Evolutionary conservation across 1,284 basidiomycete genomes (phyloP).

Genomic region (Sparassis latifolia): DNA sequence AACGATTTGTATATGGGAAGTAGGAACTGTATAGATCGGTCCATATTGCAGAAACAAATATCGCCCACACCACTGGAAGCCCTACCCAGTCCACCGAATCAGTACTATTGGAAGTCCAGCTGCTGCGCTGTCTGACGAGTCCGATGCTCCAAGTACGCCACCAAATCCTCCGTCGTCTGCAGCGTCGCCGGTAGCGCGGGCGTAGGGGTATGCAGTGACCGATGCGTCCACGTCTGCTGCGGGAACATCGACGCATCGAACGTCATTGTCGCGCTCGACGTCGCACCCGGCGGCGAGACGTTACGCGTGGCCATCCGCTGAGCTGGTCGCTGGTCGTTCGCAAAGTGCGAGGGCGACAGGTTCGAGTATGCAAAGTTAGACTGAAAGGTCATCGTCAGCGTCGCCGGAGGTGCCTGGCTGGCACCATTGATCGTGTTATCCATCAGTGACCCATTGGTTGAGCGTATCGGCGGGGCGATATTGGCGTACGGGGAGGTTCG

Average conservation of each 20-base stretch:
- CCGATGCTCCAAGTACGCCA: constrained; percentile 20
- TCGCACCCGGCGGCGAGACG: constrained; percentile 4
- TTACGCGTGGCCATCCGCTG: constrained; percentile 3
- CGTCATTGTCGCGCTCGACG: constrained; percentile 13
- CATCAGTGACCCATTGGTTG: not conserved
- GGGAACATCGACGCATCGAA: constrained; percentile 12
- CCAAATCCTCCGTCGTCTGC: constrained; percentile 21
- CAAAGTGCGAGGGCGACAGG: constrained; percentile 20
- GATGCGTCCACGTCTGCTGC: constrained; percentile 12
- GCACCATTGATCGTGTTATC: not conserved
- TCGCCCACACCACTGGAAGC: too few species aligned
- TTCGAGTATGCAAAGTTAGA: constrained; percentile 20
- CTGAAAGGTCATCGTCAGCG: constrained; percentile 19
- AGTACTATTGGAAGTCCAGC: too few species aligned
- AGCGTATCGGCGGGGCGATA: not conserved
- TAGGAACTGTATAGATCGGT: too few species aligned
- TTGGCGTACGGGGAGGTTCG: constrained; percentile 1
- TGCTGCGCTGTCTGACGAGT: constrained; percentile 8
- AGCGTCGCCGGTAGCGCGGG: constrained; percentile 12
- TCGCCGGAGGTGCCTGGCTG: not conserved
- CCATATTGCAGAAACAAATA: too few species aligned
- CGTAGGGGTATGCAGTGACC: not conserved
- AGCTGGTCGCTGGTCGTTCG: constrained; percentile 6
- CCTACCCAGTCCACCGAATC: too few species aligned
- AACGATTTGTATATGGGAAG: too few species aligned